phyloP scores from a whole-genome alignment of 2,329 filamentous ascomycete genomes.

The Teratosphaeriaceae sp. region DNA sequence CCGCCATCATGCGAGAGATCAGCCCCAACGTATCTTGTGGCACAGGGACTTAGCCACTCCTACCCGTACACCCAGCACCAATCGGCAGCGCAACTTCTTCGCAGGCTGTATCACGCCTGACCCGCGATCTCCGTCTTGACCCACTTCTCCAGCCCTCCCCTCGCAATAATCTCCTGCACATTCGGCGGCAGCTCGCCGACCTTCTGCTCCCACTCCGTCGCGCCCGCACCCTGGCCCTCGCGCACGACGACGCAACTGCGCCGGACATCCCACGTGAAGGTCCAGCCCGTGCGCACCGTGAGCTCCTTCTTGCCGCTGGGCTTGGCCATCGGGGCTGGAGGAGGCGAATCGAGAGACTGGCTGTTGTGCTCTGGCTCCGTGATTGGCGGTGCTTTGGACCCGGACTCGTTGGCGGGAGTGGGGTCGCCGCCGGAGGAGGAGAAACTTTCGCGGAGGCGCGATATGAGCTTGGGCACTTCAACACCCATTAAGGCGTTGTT shows the following conservation, averaged over 20 bases:
- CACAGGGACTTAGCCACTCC: no score
- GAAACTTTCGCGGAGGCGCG: conserved; percentile 59
- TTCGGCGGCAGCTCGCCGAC: conserved; percentile 79
- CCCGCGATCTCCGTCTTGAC: conserved; percentile 61
- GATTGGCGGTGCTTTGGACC: conserved; percentile 33
- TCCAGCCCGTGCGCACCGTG: conserved; percentile 77
- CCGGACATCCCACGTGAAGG: conserved; percentile 70
- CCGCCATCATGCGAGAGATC: no score
- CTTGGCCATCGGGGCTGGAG: conserved; percentile 30
- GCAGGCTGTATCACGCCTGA: background rate
- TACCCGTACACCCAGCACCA: background rate
- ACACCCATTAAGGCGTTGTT: conserved; percentile 72
- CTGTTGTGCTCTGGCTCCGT: conserved; percentile 47
- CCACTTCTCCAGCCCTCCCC: conserved; percentile 76
- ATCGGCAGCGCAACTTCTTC: background rate
- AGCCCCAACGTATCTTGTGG: no score
- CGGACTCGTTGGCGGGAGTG: conserved; percentile 15
- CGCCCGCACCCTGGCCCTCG: conserved; percentile 66
- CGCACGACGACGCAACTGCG: conserved; percentile 60
- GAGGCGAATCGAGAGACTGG: conserved; percentile 46
- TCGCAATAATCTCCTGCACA: conserved; percentile 74
- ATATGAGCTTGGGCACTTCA: conserved; percentile 61
- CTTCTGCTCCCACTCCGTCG: conserved; percentile 67
- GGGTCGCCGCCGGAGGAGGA: conserved; percentile 12
- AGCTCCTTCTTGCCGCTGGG: conserved; percentile 45